These are phyloP conservation scores for Ricinus communis DNA, from an alignment of 345 rosid species.

Conservation along the genomic window DNA sequence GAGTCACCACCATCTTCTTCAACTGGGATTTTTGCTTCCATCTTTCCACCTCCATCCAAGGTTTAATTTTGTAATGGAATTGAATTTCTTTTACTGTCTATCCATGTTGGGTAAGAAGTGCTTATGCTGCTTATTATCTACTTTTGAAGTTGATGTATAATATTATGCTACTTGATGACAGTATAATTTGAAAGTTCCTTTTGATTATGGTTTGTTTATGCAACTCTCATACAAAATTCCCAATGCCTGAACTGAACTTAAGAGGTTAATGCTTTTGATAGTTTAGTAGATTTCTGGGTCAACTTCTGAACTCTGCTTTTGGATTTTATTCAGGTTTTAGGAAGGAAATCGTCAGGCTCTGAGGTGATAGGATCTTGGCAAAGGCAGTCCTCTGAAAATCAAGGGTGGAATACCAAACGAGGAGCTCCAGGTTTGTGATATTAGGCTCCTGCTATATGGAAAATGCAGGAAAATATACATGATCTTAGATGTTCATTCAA, in stretches of 20 bases:
- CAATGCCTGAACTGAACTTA: neutral
- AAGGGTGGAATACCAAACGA: constrained; percentile 46
- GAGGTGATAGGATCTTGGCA: constrained; percentile 44
- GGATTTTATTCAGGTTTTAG: constrained; percentile 45
- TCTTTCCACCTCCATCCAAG: constrained; percentile 58
- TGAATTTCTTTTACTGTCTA: no score
- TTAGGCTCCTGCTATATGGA: no score
- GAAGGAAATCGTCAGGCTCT: constrained; percentile 44
- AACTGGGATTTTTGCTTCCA: constrained; percentile 56
- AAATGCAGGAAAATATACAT: no score
- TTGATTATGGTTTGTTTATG: no score
- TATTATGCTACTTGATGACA: no score
- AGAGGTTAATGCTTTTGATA: neutral
- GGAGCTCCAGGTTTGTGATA: constrained; percentile 48
- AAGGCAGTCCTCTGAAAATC: constrained; percentile 40
- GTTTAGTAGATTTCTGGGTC: neutral
- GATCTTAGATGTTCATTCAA: neutral
- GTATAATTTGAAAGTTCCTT: no score
- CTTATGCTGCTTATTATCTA: no score
- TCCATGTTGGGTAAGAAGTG: no score
- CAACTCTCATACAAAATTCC: no score
- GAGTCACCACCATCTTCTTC: constrained; percentile 49
- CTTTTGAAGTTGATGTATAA: no score
- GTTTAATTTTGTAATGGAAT: constrained; percentile 29
- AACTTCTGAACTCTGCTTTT: neutral